Percentiles rank a stretch among this genome's conserved stretches.
Evolutionary conservation across 345 rosid species (phyloP).

Genomic region (Toxicodendron radicans): DNA sequence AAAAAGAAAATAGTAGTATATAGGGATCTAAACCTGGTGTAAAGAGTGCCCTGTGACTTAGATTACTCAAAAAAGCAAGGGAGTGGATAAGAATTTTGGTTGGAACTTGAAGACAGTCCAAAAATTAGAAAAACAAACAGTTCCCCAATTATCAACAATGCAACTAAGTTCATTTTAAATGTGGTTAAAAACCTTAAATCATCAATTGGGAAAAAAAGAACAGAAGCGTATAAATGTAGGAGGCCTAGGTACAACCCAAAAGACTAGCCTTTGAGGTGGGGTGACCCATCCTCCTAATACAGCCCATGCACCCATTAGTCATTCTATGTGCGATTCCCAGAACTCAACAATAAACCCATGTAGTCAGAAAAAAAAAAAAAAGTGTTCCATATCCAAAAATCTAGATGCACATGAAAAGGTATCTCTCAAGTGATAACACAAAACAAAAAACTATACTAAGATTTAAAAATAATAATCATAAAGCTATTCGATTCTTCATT

Average conservation of each 20-base stretch:
- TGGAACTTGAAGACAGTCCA: neutral
- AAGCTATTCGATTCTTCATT: neutral
- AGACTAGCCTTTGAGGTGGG: too few species aligned
- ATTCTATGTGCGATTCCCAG: too few species aligned
- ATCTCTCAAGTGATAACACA: too few species aligned
- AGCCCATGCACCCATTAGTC: too few species aligned
- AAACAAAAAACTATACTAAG: neutral
- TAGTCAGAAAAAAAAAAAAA: too few species aligned
- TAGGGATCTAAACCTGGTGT: neutral
- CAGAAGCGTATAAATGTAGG: neutral
- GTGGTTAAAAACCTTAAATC: neutral
- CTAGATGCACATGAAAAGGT: too few species aligned
- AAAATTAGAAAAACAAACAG: neutral
- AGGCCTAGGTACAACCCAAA: neutral
- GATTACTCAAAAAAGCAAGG: neutral
- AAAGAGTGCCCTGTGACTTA: neutral
- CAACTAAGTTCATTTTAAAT: neutral
- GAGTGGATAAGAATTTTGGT: neutral
- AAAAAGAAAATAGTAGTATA: neutral
- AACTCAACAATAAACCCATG: too few species aligned
- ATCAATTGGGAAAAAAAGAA: neutral
- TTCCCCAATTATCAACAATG: neutral
- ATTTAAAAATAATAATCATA: too few species aligned
- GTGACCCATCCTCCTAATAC: too few species aligned
- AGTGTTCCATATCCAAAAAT: too few species aligned